A percentile compares a stretch with the other conserved stretches of the same genome.
phyloP scores from a whole-genome alignment of 2,329 filamentous ascomycete species.

The Fusarium lateritium region DNA sequence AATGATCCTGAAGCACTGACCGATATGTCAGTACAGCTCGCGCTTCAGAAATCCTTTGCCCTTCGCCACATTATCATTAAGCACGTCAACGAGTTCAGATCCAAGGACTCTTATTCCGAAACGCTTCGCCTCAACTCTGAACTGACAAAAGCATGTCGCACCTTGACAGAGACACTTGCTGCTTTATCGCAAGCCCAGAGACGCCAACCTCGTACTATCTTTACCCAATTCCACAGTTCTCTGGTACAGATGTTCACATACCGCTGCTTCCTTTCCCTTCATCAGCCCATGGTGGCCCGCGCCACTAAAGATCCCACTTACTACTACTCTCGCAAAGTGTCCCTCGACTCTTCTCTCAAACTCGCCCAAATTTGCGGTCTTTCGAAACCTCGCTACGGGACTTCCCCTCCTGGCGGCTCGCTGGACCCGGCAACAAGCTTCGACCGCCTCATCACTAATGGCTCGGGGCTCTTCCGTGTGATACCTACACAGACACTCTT shows the following conservation, averaged over 20 bases:
- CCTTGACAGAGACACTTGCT: constrained; percentile 53
- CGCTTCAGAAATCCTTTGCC: constrained; percentile 60
- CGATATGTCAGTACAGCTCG: constrained; percentile 65
- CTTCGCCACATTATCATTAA: constrained; percentile 61
- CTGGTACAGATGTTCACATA: constrained; percentile 61
- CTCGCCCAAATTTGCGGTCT: constrained; percentile 53
- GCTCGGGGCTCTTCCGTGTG: constrained; percentile 60
- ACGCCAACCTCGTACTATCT: constrained; percentile 24
- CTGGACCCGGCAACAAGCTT: constrained; percentile 52
- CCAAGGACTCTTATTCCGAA: constrained; percentile 61
- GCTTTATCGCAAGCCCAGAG: constrained; percentile 54
- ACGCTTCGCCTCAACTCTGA: constrained; percentile 63
- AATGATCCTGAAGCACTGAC: constrained; percentile 49
- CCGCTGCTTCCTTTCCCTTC: constrained; percentile 67
- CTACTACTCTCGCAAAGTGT: constrained; percentile 68
- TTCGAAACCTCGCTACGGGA: constrained; percentile 35
- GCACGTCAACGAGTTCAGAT: constrained; percentile 63
- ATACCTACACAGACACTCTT: constrained; percentile 58
- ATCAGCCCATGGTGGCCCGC: constrained; percentile 64
- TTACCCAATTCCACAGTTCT: constrained; percentile 59
- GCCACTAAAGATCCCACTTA: constrained; percentile 63
- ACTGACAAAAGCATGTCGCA: constrained; percentile 58
- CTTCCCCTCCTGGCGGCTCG: constrained; percentile 30
- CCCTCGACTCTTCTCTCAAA: constrained; percentile 60
- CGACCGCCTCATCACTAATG: constrained; percentile 57